phyloP scores from a whole-genome alignment of 257 asterid species.

The Solanum tarapatanum region DNA sequence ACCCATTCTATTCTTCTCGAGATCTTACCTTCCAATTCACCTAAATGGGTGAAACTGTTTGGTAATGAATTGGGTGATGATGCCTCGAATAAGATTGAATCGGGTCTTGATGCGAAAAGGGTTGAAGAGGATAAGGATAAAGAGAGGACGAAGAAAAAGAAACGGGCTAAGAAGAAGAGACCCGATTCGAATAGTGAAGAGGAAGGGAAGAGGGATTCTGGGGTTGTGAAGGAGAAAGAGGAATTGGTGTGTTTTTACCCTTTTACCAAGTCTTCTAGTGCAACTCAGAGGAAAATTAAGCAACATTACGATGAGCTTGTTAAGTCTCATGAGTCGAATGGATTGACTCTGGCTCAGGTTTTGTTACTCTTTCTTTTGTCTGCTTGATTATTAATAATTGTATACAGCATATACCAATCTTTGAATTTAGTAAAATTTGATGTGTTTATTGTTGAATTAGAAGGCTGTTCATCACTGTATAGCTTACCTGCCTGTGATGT shows the following conservation, averaged over 20 bases:
- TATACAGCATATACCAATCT: background rate
- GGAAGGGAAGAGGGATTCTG: constrained; percentile 4
- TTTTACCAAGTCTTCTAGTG: constrained; percentile 53
- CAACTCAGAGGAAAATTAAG: constrained; percentile 73
- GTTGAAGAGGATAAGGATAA: constrained; percentile 21
- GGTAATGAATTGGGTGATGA: constrained; percentile 11
- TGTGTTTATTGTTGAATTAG: background rate
- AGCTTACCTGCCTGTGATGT: background rate
- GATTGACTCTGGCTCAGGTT: constrained; percentile 69
- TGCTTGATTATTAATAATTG: background rate
- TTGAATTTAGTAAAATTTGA: background rate
- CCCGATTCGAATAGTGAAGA: constrained; percentile 24
- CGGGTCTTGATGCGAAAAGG: constrained; percentile 14
- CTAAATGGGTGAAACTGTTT: constrained; percentile 36
- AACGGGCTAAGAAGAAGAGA: constrained; percentile 51
- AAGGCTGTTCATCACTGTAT: background rate
- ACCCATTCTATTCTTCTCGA: constrained; percentile 39
- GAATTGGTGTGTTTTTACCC: constrained; percentile 59
- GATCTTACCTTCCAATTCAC: constrained; percentile 51
- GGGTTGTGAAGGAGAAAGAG: constrained; percentile 30
- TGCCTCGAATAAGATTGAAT: constrained; percentile 19
- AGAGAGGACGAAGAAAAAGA: constrained; percentile 54
- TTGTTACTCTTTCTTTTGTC: background rate
- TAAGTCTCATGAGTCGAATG: constrained; percentile 60
- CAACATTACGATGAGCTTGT: constrained; percentile 71